phyloP scores from a whole-genome alignment of 2,329 filamentous ascomycete species.

The Cladophialophora carrionii region DNA sequence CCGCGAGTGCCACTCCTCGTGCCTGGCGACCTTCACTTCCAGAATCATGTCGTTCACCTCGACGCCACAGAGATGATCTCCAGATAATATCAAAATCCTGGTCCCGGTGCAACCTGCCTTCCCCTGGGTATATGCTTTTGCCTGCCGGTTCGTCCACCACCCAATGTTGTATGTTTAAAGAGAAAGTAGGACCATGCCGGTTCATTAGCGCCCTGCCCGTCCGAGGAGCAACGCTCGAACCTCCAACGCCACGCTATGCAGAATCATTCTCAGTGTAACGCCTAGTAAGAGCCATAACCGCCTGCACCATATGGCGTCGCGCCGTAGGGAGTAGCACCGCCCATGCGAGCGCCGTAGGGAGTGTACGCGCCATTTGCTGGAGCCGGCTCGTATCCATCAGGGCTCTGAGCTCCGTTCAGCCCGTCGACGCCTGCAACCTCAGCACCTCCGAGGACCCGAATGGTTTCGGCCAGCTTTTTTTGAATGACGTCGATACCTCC shows the following conservation, averaged over 20 bases:
- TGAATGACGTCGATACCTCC: constrained; percentile 87
- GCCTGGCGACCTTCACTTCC: not conserved
- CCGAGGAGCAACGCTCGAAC: not conserved
- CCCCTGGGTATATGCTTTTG: constrained; percentile 8
- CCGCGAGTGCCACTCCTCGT: not conserved
- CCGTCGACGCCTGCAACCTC: constrained; percentile 50
- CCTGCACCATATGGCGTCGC: constrained; percentile 59
- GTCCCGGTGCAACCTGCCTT: not conserved
- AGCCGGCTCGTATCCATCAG: constrained; percentile 52
- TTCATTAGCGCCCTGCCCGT: not conserved
- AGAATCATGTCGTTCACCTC: not conserved
- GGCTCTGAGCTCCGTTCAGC: constrained; percentile 54
- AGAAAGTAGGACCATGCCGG: not conserved
- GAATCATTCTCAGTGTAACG: constrained; percentile 1
- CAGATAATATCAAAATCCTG: not conserved
- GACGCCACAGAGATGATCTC: not conserved
- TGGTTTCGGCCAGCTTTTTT: constrained; percentile 81
- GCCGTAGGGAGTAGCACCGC: constrained; percentile 60
- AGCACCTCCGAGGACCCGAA: constrained; percentile 60
- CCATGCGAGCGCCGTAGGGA: constrained; percentile 65
- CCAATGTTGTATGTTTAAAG: not conserved
- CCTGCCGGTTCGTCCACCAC: not conserved
- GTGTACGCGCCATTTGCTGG: constrained; percentile 56
- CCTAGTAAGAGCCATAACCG: constrained; percentile 34
- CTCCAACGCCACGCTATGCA: constrained; percentile 33